These are phyloP conservation scores for Salix udensis DNA, from an alignment of 345 rosid genomes.

Conservation along the genomic window DNA sequence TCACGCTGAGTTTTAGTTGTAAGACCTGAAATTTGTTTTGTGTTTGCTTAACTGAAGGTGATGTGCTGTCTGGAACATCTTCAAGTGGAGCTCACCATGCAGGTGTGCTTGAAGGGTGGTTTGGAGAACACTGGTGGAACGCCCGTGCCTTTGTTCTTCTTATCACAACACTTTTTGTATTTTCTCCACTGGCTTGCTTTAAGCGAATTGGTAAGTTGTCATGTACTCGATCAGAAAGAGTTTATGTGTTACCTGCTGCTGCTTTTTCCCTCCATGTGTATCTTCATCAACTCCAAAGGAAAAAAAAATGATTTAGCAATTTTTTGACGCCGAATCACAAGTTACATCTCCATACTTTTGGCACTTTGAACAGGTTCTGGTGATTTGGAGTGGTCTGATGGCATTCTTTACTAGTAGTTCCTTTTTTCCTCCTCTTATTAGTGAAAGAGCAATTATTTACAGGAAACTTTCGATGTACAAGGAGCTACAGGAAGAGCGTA, in stretches of 20 bases:
- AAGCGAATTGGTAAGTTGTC: constrained; percentile 67
- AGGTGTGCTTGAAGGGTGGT: constrained; percentile 88
- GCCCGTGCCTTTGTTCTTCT: constrained; percentile 58
- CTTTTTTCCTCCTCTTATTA: not conserved
- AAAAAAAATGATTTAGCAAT: not conserved
- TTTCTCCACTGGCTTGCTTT: constrained; percentile 76
- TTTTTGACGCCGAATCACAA: not conserved
- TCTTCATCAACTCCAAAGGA: not conserved
- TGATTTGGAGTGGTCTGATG: not conserved
- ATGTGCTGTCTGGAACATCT: constrained; percentile 81
- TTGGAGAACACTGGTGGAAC: constrained; percentile 80
- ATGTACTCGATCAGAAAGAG: not conserved
- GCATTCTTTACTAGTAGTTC: not conserved
- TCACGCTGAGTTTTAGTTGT: not conserved
- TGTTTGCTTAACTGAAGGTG: constrained; percentile 40
- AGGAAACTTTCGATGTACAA: not conserved
- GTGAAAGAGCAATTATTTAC: not conserved
- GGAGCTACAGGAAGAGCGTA: not conserved
- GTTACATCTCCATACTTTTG: not conserved
- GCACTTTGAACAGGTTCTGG: not conserved
- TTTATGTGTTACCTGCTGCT: not conserved
- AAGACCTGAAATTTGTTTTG: constrained; percentile 9
- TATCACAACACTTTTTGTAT: constrained; percentile 53
- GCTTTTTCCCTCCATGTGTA: not conserved
- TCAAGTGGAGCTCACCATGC: constrained; percentile 72